A percentile compares a stretch with the other conserved stretches of the same genome.
Conservation (phyloP, 129 eudicot genomes). For the carrot (Daucus carota) region DNA sequence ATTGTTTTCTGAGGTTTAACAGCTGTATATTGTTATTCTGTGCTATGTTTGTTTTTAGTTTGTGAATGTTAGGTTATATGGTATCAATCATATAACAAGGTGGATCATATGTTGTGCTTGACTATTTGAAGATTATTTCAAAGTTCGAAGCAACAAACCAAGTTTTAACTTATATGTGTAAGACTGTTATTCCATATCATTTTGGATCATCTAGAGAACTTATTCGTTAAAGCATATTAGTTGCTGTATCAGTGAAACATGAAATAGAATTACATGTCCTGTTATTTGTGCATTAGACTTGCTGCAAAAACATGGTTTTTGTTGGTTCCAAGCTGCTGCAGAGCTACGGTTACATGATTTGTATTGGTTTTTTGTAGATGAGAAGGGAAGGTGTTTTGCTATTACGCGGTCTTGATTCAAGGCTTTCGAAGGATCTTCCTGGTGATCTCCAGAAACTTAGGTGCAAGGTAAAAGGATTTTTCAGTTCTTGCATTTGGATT, state of each 20-base stretch:
- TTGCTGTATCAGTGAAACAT: neutral
- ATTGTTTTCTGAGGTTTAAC: conserved; percentile 14
- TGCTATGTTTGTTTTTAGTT: neutral
- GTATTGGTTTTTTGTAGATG: conserved; percentile 50
- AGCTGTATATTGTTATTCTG: conserved; percentile 13
- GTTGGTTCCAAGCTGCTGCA: neutral
- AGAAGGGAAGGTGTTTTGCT: conserved; percentile 80
- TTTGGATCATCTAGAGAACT: neutral
- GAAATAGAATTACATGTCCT: neutral
- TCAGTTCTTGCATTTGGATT: neutral
- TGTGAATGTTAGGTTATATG: neutral
- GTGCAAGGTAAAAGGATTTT: conserved; percentile 61
- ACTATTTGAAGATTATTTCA: neutral
- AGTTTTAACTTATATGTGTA: neutral
- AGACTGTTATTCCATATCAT: neutral
- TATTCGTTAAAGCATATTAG: neutral
- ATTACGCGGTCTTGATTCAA: conserved; percentile 84
- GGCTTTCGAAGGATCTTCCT: conserved; percentile 95
- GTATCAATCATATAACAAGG: neutral
- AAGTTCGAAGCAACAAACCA: neutral
- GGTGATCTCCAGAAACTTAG: conserved; percentile 96
- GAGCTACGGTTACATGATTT: neutral
- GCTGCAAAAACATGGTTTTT: neutral
- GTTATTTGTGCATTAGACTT: neutral
- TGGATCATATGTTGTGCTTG: neutral